Base-by-base conservation (phyloP, 805 yeast species). In the Myxozyma mucilagina region DNA sequence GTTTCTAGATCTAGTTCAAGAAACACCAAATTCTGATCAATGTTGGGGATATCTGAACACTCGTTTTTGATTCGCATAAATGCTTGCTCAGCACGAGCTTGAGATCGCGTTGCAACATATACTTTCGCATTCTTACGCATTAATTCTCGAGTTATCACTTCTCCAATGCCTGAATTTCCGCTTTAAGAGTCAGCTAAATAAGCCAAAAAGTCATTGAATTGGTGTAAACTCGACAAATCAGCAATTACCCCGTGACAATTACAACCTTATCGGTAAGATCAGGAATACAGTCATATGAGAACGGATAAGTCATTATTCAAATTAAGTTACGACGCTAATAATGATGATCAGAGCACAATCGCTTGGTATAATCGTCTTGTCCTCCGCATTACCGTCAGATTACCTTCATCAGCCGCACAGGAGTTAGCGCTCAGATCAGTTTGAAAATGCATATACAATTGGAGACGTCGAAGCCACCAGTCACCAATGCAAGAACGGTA, bases 131-230 rank as follows among this genome's bases (percentile, higher is more conserved):
- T 59, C 44, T 65, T 66, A 29, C 59, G 57, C 4, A 52, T 57
- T 7, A 66, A 57, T 47, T 65, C 64, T 7, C 60, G 51, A 18
- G 64, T 32, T 4, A 58, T 58, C 11, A 61, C 64, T 31, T 60
- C 57, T 4, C 68, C 68, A 1, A 66, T 41, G 13, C 68, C 68
- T 11, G 65, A 56, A 39, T 59, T 57, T 4, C 61, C 67, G 4
- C 67, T 63, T 52, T 9, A 11, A 8, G 38, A 41, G 39, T 51
- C 8, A 51, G 29, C 3, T 14, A 14, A 3, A 38, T 13, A 14
- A 31, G 20, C 16, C 13, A 31, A 36, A 24, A 52, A 41, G 32
- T 3, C 35, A 41, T 9, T 14, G 8, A 18, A 13, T 11, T 13
- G 8, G 51, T 11, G 32, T 3, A 32, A 43, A 5, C 14, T 31